Evolutionary conservation across 1,284 basidiomycete species (phyloP), one percentile per base, ranked within the genome.

Genomic region (Microbotryum silenes-acaulis): DNA sequence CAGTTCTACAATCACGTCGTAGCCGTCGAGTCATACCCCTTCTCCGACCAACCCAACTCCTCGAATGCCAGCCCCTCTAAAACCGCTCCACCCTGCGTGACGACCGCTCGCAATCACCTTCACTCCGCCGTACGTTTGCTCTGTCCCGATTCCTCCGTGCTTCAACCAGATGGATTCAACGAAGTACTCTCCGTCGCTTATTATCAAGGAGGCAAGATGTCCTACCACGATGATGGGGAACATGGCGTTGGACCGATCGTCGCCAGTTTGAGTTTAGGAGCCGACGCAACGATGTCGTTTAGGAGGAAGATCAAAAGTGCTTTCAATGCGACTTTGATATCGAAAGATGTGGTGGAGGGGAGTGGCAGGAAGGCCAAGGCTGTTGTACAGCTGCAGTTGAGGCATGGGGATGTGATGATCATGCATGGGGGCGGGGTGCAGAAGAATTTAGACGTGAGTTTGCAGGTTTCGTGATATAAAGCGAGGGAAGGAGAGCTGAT

Each of bases 211-310:
- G 64, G 64, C 3, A 63, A 60, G 42, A 68, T 68, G 67, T 59
- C 58, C 45, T 68, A 57, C 27, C 67, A 68, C 49, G 58, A 63
- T 37, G 67, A 68, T 45, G 67, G 67, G 23, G 67, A 68, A 31
- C 33, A 48, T 25, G 64, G 67, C 0, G 54, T 68, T 12, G 67
- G 66, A 5, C 56, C 64, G 0, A 50, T 60, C 46, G 67, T 68
- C 37, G 57, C 64, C 8, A 60, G 54, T 6, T 42, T 68, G 48
- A 61, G 59, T 27, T 60, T 66, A 45, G 67, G 67, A 2, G 25
- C 57, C 12, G 59, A 56, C 20, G 67, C 62, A 2, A 29, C 37
- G 18, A 68, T 63, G 65, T 51, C 54, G 14, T 66, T 63, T 27
- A 48, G 62, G 9, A 42, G 31, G 31, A 66, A 63, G 46, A 33